Percentiles rank a stretch among this genome's conserved stretches.
phyloP scores from a whole-genome alignment of 305 asterid genomes.

The Fraxinus velutina region DNA sequence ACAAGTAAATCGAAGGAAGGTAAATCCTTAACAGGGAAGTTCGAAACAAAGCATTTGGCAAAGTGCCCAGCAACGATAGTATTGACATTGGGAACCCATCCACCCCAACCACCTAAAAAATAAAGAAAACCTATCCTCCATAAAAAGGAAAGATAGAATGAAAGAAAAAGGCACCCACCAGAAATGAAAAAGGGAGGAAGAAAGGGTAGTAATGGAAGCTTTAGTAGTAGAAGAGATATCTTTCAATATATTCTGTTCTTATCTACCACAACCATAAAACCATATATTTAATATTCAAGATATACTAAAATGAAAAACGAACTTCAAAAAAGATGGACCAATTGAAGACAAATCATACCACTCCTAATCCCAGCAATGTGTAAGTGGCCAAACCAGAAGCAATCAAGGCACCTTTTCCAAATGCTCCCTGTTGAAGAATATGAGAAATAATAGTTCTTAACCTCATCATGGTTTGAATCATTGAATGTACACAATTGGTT shows the following conservation, averaged over 20 bases:
- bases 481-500: neutral
- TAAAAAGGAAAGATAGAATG: neutral
- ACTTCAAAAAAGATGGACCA: slow-evolving; percentile 5
- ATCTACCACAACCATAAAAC: neutral
- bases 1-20: neutral
- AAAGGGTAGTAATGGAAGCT: neutral
- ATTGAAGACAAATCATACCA: slow-evolving; percentile 46
- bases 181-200: neutral
- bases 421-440: slow-evolving; percentile 56
- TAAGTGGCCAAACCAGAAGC: slow-evolving; percentile 71
- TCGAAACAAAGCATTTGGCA: neutral
- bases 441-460: neutral
- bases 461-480: neutral
- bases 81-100: neutral
- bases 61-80: neutral
- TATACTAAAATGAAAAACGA: neutral
- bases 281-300: neutral
- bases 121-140: neutral
- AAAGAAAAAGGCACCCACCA: neutral
- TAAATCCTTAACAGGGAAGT: neutral
- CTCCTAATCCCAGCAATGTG: slow-evolving; percentile 67
- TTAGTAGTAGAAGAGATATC: neutral
- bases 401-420: slow-evolving; percentile 59
- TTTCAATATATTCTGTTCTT: neutral
- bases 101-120: neutral